Evolutionary conservation across 2,329 filamentous ascomycete genomes (phyloP), one percentile per base, ranked within the genome.

Genomic region (Phialophora tarda): DNA sequence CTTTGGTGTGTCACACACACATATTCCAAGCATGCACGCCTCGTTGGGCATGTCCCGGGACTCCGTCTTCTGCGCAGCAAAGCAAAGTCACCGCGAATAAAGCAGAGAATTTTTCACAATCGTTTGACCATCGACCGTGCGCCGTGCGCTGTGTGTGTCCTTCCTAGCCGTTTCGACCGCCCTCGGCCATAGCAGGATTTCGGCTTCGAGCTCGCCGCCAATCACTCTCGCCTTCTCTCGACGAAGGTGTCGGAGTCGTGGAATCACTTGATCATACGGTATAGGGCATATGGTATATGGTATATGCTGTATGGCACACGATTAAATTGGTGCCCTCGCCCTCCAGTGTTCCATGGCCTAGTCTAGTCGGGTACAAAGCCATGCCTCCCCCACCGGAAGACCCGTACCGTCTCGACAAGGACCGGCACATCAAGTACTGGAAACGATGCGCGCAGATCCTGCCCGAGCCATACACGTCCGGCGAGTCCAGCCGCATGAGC

Each of bases 401-500:
- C 6, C 5, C 6, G 3, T 54, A 55, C 26, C 24, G 24, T 21
- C 79, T 91, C 68, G 82, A 90, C 75, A 86, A 83, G 65, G 82
- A 86, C 56, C 85, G 84, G 64, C 95, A 99, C 77, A 83, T 95
- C 76, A 92, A 90, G 76, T 99, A 97, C 85, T 99, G 93, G 89
- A 87, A 93, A 71, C 89, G 93, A 76, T 97, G 94, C 77, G 85
- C 95, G 71, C 90, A 90, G 76, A 26, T 85, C 68, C 88, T 99
- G 6, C 95, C 95, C 0, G 85, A 88, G 54, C 84, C 87, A 69
- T 99, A 98, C 82, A 96, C 91, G 17, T 85, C 88, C 76, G 95
- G 91, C 77, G 95, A 99, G 81, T 92, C 92, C 72, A 94, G 90
- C 74, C 93, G 95, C 74, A 90, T 98, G 82, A 91, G 90, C 4